Evolutionary conservation across 805 yeast genomes (phyloP).

Genomic region (Scheffersomyces lignosus): DNA sequence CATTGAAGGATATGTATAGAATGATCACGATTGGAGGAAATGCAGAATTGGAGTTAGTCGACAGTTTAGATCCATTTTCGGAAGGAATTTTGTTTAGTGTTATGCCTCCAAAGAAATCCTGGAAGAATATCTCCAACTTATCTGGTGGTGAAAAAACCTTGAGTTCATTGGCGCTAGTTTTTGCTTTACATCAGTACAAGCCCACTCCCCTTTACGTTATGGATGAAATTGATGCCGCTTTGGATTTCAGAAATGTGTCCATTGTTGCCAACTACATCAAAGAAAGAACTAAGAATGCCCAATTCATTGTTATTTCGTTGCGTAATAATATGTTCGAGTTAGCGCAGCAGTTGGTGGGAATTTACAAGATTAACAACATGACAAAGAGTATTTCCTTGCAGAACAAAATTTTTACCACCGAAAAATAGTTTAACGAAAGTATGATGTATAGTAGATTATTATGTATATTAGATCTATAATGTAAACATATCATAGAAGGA

Average conservation of each 20-base stretch:
- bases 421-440: no score
- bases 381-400: slow-evolving; percentile 79
- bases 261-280: slow-evolving; percentile 97
- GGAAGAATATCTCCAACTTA: slow-evolving; percentile 92
- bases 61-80: slow-evolving; percentile 94
- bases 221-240: slow-evolving; percentile 99
- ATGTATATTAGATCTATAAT: not conserved
- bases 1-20: slow-evolving; percentile 94
- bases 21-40: slow-evolving; percentile 99
- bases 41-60: slow-evolving; percentile 95
- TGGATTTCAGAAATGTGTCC: slow-evolving; percentile 94
- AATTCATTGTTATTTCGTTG: slow-evolving; percentile 90
- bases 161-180: slow-evolving; percentile 90
- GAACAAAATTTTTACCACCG: slow-evolving; percentile 50
- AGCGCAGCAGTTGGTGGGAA: slow-evolving; percentile 92
- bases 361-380: slow-evolving; percentile 90
- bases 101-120: slow-evolving; percentile 98
- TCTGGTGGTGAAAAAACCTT: slow-evolving; percentile 98
- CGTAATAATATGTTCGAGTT: slow-evolving; percentile 98
- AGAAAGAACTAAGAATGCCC: slow-evolving; percentile 94
- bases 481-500: not conserved
- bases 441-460: not conserved
- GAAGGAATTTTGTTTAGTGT: slow-evolving; percentile 96
- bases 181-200: slow-evolving; percentile 92
- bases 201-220: slow-evolving; percentile 97